Conservation (phyloP, 176 grass and related monocot species). For the Rhynchospora pubera region DNA sequence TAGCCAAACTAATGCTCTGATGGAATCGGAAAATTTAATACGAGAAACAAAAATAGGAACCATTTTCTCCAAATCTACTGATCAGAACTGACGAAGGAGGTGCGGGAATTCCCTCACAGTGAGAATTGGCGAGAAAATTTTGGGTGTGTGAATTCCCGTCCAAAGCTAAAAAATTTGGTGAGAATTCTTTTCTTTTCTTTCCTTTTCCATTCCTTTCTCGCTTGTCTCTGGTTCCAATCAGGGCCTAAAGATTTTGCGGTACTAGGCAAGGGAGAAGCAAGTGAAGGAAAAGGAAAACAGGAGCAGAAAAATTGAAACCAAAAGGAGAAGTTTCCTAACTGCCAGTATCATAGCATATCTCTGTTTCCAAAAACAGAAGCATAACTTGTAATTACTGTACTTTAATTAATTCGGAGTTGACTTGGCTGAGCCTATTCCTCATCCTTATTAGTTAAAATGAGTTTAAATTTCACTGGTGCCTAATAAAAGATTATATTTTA, state of each 20-base stretch:
- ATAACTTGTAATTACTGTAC: neutral
- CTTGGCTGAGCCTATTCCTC: neutral
- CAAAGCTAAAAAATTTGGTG: too few species aligned
- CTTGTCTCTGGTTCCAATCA: too few species aligned
- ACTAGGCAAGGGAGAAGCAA: neutral
- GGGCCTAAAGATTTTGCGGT: neutral
- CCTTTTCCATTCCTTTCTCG: too few species aligned
- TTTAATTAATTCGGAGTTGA: neutral
- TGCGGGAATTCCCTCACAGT: too few species aligned
- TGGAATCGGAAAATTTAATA: too few species aligned
- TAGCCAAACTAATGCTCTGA: neutral
- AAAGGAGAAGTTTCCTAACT: neutral
- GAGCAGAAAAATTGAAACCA: neutral
- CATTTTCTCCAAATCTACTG: too few species aligned
- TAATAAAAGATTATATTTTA: neutral
- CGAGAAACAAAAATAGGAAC: too few species aligned
- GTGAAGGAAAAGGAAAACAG: neutral
- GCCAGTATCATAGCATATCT: neutral
- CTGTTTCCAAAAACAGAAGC: neutral
- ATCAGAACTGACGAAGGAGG: too few species aligned
- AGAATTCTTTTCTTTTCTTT: too few species aligned
- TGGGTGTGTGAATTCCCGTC: too few species aligned
- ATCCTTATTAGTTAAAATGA: neutral
- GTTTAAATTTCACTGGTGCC: neutral
- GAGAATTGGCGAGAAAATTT: too few species aligned